Evolutionary conservation across 768 basidiomycete genomes (phyloP), one percentile per base, ranked within the genome.

Genomic region (Suillus sp.): DNA sequence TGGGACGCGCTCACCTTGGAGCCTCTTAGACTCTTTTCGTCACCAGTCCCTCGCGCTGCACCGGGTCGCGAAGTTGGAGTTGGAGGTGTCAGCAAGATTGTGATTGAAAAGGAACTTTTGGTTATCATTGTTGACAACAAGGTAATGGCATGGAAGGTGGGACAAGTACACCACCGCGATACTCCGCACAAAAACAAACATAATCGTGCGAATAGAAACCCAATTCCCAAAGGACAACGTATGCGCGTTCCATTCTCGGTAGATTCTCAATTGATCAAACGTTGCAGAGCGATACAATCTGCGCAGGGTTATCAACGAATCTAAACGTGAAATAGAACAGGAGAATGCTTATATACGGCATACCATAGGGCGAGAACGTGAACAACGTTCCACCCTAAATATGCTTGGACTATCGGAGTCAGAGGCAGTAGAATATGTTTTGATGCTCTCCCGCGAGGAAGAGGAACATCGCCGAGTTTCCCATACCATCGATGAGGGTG

Each of bases 391-490:
- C 2, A 80, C 82, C 13, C 72, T 93, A 27, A 79, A 85, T 38
- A 74, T 75, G n/a, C 81, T 95, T 4, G 92, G 93, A 2, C 75
- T 94, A 45, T 86, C 81, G 62, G 92, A 95, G 68, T 74, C 75
- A 1, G 92, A 92, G 68, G 91, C 89, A 0, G 77, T 94, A 32
- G 89, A 92, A 69, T 95, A 95, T 67, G 81, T 87, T 0, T 72
- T 95, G 53, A 94, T 94, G 91, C 81, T 94, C 66, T 93, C 91
- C 65, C 86, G 90, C 10, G 93, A 95, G 53, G 91, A 93, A 71
- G 86, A 84, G 45, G 73, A 59, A 61, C 61, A 62, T 42, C 60
- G 67, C 60, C 63, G 62, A 63, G 59, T 64, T 62, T 30, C 43
- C 45, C 27, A n/a, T 40, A 38, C 63, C 4, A n/a, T 71, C 7